These are phyloP conservation scores for Myxozyma neglecta DNA, from an alignment of 805 yeast genomes.

Conservation along the genomic window DNA sequence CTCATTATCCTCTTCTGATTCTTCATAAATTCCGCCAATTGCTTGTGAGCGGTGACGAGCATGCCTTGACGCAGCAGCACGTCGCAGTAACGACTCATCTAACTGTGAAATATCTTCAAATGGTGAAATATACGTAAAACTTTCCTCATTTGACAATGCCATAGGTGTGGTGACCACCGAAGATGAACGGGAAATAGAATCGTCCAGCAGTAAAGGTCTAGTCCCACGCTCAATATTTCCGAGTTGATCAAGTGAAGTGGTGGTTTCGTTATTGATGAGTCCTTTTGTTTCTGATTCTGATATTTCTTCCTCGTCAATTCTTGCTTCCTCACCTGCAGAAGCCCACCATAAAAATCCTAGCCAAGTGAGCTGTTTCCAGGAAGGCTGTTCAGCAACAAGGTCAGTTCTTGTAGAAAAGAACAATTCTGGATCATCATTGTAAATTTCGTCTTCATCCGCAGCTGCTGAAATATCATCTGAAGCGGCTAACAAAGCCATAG, in stretches of 20 bases:
- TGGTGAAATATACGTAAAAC: slow-evolving; percentile 27
- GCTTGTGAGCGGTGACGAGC: slow-evolving; percentile 1
- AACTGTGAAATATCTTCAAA: slow-evolving; percentile 26
- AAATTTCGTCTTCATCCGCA: slow-evolving; percentile 26
- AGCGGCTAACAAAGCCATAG: slow-evolving; percentile 23
- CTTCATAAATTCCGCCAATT: not conserved
- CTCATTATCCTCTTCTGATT: slow-evolving; percentile 4
- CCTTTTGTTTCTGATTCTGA: slow-evolving; percentile 39
- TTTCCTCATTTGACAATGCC: slow-evolving; percentile 25
- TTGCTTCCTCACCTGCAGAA: slow-evolving; percentile 66
- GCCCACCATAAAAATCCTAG: slow-evolving; percentile 85
- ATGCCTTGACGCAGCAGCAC: slow-evolving; percentile 9
- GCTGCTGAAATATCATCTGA: slow-evolving; percentile 26
- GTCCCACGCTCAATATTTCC: slow-evolving; percentile 25
- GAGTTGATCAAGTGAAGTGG: slow-evolving; percentile 20
- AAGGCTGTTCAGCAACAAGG: slow-evolving; percentile 35
- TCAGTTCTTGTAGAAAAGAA: slow-evolving; percentile 32
- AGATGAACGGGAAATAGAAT: slow-evolving; percentile 28
- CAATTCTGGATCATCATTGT: slow-evolving; percentile 29
- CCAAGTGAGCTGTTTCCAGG: slow-evolving; percentile 63
- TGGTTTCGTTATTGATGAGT: slow-evolving; percentile 17
- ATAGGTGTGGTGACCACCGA: slow-evolving; percentile 28
- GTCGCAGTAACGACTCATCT: slow-evolving; percentile 18
- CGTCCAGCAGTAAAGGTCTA: slow-evolving; percentile 35
- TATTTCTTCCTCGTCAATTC: slow-evolving; percentile 44